phyloP scores from a whole-genome alignment of 2,329 filamentous ascomycete species.

The Pseudocercospora eumusae region DNA sequence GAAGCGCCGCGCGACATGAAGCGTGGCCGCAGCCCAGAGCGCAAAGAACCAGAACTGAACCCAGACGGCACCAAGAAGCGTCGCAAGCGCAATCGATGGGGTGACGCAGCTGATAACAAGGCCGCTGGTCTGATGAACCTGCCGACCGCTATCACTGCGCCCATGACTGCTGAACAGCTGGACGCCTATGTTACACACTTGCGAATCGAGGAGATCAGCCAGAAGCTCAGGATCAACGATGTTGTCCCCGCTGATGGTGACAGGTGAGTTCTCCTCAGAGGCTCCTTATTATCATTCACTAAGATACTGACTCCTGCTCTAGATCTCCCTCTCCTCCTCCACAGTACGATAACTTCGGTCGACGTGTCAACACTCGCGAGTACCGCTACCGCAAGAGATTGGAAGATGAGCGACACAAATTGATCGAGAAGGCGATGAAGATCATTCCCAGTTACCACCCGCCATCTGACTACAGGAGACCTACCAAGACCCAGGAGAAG shows the following conservation, averaged over 20 bases:
- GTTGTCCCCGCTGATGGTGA: constrained; percentile 96
- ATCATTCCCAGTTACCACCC: constrained; percentile 99
- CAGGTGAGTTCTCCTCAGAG: constrained; percentile 62
- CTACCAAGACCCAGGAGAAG: constrained; percentile 99
- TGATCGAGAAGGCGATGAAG: constrained; percentile 99
- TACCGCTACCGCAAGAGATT: constrained; percentile 97
- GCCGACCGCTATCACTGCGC: constrained; percentile 91
- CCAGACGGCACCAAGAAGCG: constrained; percentile 79
- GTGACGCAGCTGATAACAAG: constrained; percentile 96
- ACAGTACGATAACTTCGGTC: constrained; percentile 98
- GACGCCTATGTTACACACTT: constrained; percentile 96
- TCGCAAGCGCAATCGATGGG: constrained; percentile 99
- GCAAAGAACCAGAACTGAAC: constrained; percentile 40
- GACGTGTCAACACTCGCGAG: constrained; percentile 98
- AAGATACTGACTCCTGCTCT: constrained; percentile 21
- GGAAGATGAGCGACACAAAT: constrained; percentile 97
- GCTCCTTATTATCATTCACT: not conserved
- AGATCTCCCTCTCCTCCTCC: constrained; percentile 95
- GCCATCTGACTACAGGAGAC: constrained; percentile 95
- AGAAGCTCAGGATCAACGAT: constrained; percentile 98
- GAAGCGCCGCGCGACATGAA: constrained; percentile 56
- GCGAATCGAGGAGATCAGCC: constrained; percentile 97
- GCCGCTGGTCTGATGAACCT: constrained; percentile 96
- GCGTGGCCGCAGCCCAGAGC: constrained; percentile 83
- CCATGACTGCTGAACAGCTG: constrained; percentile 98